Conservation (phyloP, 2,329 filamentous ascomycete genomes). For the Diplocarpon rosae region DNA sequence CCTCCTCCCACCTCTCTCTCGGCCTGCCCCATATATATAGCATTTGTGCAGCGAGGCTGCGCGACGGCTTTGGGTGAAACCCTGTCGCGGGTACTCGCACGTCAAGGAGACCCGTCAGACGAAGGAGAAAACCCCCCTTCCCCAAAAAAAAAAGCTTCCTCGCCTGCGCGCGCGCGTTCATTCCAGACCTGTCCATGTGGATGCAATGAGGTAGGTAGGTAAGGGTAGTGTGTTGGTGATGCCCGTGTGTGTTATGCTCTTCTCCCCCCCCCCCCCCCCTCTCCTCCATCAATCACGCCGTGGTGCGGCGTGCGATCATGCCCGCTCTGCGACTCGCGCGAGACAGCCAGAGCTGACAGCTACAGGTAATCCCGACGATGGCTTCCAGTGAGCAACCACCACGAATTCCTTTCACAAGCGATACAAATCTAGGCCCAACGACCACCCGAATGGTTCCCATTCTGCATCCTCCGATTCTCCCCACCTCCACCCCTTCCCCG, state of each 20-base stretch:
- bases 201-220: slow-evolving; percentile 19
- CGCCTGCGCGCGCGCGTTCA: slow-evolving; percentile 8
- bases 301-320: slow-evolving; percentile 1
- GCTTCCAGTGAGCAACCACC: slow-evolving; percentile 23
- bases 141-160: slow-evolving; percentile 10
- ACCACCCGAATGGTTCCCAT: slow-evolving; percentile 40
- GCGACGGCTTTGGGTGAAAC: slow-evolving; percentile 12
- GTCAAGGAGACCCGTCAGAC: slow-evolving; percentile 15
- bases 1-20: neutral
- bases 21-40: neutral
- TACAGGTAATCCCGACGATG: slow-evolving; percentile 25
- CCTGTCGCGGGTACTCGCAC: slow-evolving; percentile 23
- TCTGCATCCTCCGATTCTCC: slow-evolving; percentile 43
- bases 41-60: slow-evolving; percentile 24
- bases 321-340: slow-evolving; percentile 4
- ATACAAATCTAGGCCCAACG: slow-evolving; percentile 17
- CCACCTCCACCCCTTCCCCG: slow-evolving; percentile 46
- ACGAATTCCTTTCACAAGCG: slow-evolving; percentile 21
- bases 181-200: slow-evolving; percentile 7
- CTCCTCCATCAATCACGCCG: slow-evolving; percentile 5
- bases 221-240: too few relatives aligned
- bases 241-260: too few relatives aligned
- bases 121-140: slow-evolving; percentile 16
- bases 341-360: slow-evolving; percentile 7
- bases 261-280: too few relatives aligned